Evolutionary conservation across 441 rosid species (phyloP), one percentile per base, ranked within the genome.

Genomic region (Arabidopsis hybrid): DNA sequence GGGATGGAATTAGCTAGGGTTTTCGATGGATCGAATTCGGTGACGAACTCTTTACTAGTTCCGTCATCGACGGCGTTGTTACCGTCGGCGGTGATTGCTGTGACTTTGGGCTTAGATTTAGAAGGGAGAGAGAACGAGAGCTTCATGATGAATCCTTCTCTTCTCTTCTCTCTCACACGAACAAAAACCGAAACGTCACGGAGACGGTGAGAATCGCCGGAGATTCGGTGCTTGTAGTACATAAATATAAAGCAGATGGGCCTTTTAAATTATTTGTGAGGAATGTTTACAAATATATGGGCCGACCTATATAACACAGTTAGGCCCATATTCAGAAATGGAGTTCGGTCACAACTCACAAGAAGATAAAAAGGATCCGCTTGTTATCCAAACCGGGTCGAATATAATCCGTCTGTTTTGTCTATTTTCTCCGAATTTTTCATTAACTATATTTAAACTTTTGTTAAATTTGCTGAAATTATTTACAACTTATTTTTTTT

Each of bases 101-200:
- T 38, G 59, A 81, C 13, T 58, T 77, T 80, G 46, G 90, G 58
- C 32, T 87, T 88, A 21, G 91, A 72, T 43, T 88, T 87, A 8
- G 90, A 67, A 13, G 90, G 81, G 52, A 89, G 80, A 73, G 90
- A 87, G 81, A 92, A 88, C 10, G 97, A 87, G 71, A 92, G 85
- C 69, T 90, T 90, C 91, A 84, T 88, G 56, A 57, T 26, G 51
- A 40, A 21, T 57, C 9, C 43, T 34, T n/a, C 60, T 49, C 43
- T 32, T 56, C 71, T 38, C 57, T 39, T 32, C 60, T 64, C 60
- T 64, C 68, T 69, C 49, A 9, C 50, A 62, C 10, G 36, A 50
- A 49, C 7, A 6, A n/a, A 59, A 60, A 0, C 4, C 1, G 42
- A 17, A 14, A 70, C 9, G 50, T 51, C 16, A 6, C 47, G 40